Evolutionary conservation across 306 rosid genomes (phyloP).

Genomic region (Fragaria ananassa): DNA sequence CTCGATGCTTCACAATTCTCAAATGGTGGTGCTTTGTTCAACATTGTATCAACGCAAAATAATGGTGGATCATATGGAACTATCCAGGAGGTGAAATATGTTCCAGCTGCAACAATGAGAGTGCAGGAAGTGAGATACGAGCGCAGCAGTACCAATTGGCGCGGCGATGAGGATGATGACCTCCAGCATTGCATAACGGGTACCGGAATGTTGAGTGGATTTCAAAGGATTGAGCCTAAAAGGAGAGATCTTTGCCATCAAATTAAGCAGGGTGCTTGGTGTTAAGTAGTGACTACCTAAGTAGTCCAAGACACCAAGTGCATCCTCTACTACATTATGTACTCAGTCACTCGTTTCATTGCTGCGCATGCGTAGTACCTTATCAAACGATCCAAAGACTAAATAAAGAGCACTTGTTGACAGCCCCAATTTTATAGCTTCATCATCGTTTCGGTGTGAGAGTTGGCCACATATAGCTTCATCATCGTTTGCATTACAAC

Average conservation of each 20-base stretch:
- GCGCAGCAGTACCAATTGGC: conserved; percentile 16
- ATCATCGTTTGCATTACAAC: too few species aligned
- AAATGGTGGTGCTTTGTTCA: not conserved
- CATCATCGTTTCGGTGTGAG: not conserved
- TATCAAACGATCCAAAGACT: not conserved
- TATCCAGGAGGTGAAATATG: conserved; percentile 19
- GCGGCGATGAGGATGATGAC: not conserved
- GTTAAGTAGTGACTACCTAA: not conserved
- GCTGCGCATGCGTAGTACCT: too few species aligned
- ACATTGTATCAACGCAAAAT: conserved; percentile 2
- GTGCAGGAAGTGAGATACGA: conserved; percentile 32
- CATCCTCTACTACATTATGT: not conserved
- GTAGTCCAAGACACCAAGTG: not conserved
- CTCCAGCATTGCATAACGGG: conserved; percentile 8
- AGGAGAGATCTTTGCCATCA: not conserved
- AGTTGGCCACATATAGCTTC: too few species aligned
- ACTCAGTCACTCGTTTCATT: too few species aligned
- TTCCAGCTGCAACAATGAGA: conserved; percentile 2
- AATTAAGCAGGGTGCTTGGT: conserved; percentile 6
- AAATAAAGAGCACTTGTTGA: not conserved
- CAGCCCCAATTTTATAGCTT: not conserved
- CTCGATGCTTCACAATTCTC: not conserved
- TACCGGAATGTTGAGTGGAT: conserved; percentile 23
- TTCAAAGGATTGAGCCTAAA: conserved; percentile 29
- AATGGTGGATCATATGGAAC: conserved; percentile 18